A percentile compares a stretch with the other conserved stretches of the same genome.
phyloP scores from a whole-genome alignment of 2,329 filamentous ascomycete genomes.

The Colletotrichum graminicola region DNA sequence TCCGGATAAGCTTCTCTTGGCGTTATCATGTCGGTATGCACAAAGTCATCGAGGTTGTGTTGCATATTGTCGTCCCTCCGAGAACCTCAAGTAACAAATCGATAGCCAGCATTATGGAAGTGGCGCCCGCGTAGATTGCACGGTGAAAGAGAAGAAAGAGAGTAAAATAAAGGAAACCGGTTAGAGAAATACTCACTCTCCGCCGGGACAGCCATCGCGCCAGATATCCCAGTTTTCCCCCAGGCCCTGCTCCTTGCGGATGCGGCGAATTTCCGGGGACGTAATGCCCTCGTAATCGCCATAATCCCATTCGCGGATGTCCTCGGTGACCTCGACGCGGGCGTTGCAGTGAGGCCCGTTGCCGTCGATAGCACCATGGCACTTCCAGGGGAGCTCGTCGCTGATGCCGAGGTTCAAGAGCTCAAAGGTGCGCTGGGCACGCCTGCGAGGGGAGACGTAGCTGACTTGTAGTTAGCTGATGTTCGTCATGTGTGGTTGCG shows the following conservation, averaged over 20 bases:
- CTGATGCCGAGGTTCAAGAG: slow-evolving; percentile 80
- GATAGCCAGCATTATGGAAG: neutral
- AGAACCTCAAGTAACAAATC: neutral
- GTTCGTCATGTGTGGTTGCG: neutral
- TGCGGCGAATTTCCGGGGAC: slow-evolving; percentile 73
- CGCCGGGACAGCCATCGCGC: slow-evolving; percentile 87
- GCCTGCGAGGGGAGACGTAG: slow-evolving; percentile 87
- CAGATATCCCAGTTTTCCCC: slow-evolving; percentile 83
- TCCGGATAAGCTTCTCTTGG: neutral
- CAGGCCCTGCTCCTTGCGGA: slow-evolving; percentile 68
- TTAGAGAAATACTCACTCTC: slow-evolving; percentile 72
- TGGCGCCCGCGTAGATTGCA: neutral
- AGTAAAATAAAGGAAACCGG: neutral
- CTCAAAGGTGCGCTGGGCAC: slow-evolving; percentile 91
- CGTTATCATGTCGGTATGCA: neutral
- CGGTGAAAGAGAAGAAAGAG: neutral
- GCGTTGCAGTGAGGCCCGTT: slow-evolving; percentile 66
- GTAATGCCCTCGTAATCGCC: slow-evolving; percentile 88
- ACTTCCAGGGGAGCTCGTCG: slow-evolving; percentile 78
- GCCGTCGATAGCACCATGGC: slow-evolving; percentile 54
- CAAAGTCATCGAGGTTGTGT: neutral
- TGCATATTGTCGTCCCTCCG: neutral
- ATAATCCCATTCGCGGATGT: slow-evolving; percentile 89
- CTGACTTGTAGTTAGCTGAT: slow-evolving; percentile 51
- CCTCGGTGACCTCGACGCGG: slow-evolving; percentile 75